Conservation (phyloP, 1,284 basidiomycete genomes). For the Tilletiopsis washingtonensis region DNA sequence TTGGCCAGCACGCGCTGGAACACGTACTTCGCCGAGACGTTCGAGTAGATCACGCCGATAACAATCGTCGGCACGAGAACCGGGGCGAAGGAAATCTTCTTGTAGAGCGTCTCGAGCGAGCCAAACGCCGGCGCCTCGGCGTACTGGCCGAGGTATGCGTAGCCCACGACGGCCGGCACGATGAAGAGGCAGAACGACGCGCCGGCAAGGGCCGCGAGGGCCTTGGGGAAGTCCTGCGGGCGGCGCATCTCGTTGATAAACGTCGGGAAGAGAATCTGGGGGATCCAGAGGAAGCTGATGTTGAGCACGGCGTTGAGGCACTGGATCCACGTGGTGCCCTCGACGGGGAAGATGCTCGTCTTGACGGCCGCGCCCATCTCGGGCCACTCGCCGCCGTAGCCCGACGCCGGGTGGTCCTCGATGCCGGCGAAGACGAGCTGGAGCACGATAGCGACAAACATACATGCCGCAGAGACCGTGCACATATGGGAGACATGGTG, state of each 20-base stretch:
- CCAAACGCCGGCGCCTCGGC: constrained; percentile 55
- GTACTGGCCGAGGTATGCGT: constrained; percentile 48
- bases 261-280: constrained; percentile 10
- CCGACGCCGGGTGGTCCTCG: constrained; percentile 6
- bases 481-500: constrained; percentile 13
- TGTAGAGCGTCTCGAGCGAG: constrained; percentile 50
- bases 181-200: constrained; percentile 12
- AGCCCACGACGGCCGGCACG: constrained; percentile 8
- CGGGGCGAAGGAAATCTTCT: constrained; percentile 51
- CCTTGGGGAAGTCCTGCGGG: constrained; percentile 14
- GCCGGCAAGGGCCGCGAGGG: constrained; percentile 6
- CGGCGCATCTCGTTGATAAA: constrained; percentile 8
- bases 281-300: constrained; percentile 32
- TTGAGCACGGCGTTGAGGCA: constrained; percentile 51
- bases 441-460: constrained; percentile 15
- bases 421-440: constrained; percentile 12
- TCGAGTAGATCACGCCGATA: constrained; percentile 33
- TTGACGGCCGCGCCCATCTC: background rate
- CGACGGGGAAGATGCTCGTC: constrained; percentile 3
- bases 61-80: constrained; percentile 29
- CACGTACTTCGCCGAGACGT: constrained; percentile 17
- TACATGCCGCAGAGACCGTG: constrained; percentile 7
- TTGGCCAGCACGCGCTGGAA: constrained; percentile 20
- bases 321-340: constrained; percentile 54
- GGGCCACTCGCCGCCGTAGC: constrained; percentile 5